These are phyloP conservation scores for Canariomyces notabilis DNA, from an alignment of 2,329 filamentous ascomycete species.

Conservation along the genomic window DNA sequence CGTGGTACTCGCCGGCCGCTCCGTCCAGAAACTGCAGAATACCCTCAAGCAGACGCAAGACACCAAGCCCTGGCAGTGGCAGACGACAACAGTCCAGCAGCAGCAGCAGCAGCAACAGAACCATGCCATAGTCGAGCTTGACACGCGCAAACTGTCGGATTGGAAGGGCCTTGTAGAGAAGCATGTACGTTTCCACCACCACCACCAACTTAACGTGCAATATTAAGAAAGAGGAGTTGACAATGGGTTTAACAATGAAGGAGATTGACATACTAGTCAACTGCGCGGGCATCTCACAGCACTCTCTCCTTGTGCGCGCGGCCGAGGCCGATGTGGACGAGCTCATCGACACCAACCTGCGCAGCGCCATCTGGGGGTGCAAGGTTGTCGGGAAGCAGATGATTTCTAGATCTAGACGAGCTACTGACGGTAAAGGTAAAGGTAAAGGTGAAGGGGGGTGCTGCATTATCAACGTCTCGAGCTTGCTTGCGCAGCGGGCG, in stretches of 20 bases:
- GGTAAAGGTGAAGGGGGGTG: conserved; percentile 31
- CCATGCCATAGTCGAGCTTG: conserved; percentile 13
- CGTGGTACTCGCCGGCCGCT: conserved; percentile 51
- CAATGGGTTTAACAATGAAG: background rate
- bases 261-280: conserved; percentile 63
- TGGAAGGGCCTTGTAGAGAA: background rate
- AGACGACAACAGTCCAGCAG: background rate
- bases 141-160: conserved; percentile 25
- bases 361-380: conserved; percentile 59
- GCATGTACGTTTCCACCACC: conserved; percentile 1
- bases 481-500: conserved; percentile 64
- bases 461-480: conserved; percentile 79
- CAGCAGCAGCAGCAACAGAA: too few relatives aligned
- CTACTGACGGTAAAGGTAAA: too few relatives aligned
- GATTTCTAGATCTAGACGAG: conserved; percentile 31
- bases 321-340: conserved; percentile 45
- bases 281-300: conserved; percentile 69
- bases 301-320: conserved; percentile 56
- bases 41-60: conserved; percentile 26
- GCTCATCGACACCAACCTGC: conserved; percentile 66
- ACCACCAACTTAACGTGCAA: background rate
- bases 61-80: background rate
- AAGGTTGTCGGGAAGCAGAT: conserved; percentile 46
- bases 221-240: background rate
- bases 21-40: conserved; percentile 38